Evolutionary conservation across 176 grass and related monocot genomes (phyloP), one percentile per base, ranked within the genome.

Genomic region (Ensete glaucum): DNA sequence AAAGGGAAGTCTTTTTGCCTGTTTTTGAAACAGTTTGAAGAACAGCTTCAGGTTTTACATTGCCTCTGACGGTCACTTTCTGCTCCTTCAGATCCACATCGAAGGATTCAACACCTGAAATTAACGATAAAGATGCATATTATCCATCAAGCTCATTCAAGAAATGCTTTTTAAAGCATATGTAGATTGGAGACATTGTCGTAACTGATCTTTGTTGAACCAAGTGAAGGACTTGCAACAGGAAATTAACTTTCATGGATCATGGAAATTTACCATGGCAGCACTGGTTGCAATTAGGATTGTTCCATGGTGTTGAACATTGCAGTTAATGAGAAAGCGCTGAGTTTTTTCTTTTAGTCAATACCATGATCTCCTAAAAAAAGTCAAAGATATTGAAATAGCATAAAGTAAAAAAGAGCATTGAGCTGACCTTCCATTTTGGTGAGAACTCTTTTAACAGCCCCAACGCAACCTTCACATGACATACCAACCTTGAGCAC

Each of bases 51-150:
- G 90, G 88, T 11, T 81, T 89, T 23, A 98, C 86, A 53, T 98
- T 93, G 65, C 94, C 94, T 76, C 91, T 98, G 20, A 98, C 94
- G 1, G 90, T 98, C 56, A 98, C 90, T 76, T 98, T 98, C 78
- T 98, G 94, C 59, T 89, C 76, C 71, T 91, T 59, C n/a, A 93
- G 73, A 72, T 98, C 78, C 23, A 98, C 88, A 1, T 98, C 88
- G 13, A 85, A 98, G 5, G 90, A 85, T 14, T 98, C 94, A 15
- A 98, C 94, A 57, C 94, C 94, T 98, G 73, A 67, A 86, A 66
- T 27, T 12, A 4, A 25, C n/a, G 6, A 50, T 63, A 20, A 81
- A 60, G 60, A 69, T 22, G 7, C 12, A 67, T 25, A 2, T 17
- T n/a, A 70, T 9, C 15, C 29, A 9, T 70, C 17, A 50, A 17